These are phyloP conservation scores for Prasinococcaceae sp. DNA, from an alignment of 139 green algal genomes.

Conservation along the genomic window DNA sequence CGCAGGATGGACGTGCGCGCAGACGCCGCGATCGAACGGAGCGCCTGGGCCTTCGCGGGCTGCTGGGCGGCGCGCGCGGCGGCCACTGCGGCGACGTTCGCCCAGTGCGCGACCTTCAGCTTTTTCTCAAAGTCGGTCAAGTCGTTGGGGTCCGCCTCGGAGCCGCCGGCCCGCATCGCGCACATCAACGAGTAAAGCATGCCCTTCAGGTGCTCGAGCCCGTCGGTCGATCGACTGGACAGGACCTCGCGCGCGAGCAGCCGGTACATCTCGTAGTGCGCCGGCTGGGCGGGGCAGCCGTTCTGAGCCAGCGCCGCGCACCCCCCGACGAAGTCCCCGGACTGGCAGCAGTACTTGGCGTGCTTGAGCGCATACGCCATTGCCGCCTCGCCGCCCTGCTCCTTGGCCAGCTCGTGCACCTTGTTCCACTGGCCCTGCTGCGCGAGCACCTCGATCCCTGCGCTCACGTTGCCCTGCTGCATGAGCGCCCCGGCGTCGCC, in stretches of 20 bases:
- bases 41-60: constrained; percentile 6
- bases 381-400: constrained; percentile 30
- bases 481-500: constrained; percentile 36
- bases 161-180: constrained; percentile 6
- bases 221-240: constrained; percentile 3
- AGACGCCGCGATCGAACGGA: constrained; percentile 43
- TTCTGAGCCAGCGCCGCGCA: constrained; percentile 30
- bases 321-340: constrained; percentile 14
- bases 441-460: constrained; percentile 44
- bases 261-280: constrained; percentile 46
- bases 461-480: constrained; percentile 16
- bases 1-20: constrained; percentile 41
- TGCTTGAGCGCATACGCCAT: constrained; percentile 35
- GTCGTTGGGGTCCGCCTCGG: constrained; percentile 6
- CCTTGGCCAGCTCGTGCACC: constrained; percentile 40
- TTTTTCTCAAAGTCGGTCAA: neutral
- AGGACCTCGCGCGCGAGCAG: constrained; percentile 43
- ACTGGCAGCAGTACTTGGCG: constrained; percentile 39
- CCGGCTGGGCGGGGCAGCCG: constrained; percentile 22
- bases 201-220: constrained; percentile 15
- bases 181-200: constrained; percentile 16
- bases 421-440: constrained; percentile 42
- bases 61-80: neutral
- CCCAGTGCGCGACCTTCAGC: neutral
- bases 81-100: neutral